Evolutionary conservation across 352 stramenopile genomes (phyloP), one percentile per base, ranked within the genome.

Genomic region (Phytopythium sindhum): DNA sequence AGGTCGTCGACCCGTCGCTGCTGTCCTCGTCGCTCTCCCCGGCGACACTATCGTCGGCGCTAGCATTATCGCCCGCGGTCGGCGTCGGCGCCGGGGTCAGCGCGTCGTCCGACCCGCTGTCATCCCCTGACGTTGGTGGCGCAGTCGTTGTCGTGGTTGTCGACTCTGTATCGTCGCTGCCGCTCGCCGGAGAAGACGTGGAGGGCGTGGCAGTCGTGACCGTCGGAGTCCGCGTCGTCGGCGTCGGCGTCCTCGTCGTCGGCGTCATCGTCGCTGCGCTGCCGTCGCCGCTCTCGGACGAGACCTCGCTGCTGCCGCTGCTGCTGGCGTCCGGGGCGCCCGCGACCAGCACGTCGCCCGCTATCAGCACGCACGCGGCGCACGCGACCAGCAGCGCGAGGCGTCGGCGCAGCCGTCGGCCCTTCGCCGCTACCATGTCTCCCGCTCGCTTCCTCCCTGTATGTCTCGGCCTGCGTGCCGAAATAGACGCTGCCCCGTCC

Each of bases 1-100:
- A 60, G 24, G 66, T 60, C 41, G 35, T 11, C 5, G 62, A 56
- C 31, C 44, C 66, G 26, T 70, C n/a, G 35, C 62, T n/a, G 52
- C 52, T 58, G 52, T 58, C 52, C 6, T 17, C n/a, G 33, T 58
- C 52, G 52, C 52, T 58, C 52, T 58, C 52, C 7, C 31, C 31
- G 9, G 28, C 52, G 31, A 58, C 52, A 33, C 52, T 58, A 8
- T 29, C 33, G 52, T 44, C 31, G 3, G 15, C 42, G 23, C 10
- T 35, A 1, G 23, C 48, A 12, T 15, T 37, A 4, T 26, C 29
- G 2, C 48, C 53, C 7, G 29, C 35, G 19, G 53, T 44, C 48
- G 48, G 48, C 15, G 31, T 59, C 0, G 53, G 53, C 33, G 53
- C 15, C 29, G 53, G 31, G 17, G 53, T 35, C 53, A 15, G 9